Conservation (phyloP, 202 grass and related monocot species). For the Elaeis oleifera region DNA sequence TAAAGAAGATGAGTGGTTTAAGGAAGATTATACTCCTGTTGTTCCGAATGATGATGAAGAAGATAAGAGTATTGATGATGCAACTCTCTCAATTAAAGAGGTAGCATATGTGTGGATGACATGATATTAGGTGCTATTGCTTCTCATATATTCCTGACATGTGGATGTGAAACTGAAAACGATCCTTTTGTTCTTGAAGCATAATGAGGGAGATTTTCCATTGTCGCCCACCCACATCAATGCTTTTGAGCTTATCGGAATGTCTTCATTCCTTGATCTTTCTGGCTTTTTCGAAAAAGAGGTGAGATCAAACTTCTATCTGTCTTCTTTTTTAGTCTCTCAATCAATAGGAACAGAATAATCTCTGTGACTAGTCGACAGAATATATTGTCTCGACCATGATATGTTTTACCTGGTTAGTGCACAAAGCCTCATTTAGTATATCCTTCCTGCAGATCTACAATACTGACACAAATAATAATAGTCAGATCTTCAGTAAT, state of each 20-base stretch:
- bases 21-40: slow-evolving; percentile 54
- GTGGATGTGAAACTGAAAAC: background rate
- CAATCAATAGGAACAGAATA: background rate
- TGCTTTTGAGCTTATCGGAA: slow-evolving; percentile 92
- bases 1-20: slow-evolving; percentile 77
- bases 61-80: slow-evolving; percentile 32
- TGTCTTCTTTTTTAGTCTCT: slow-evolving; percentile 4
- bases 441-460: too few species aligned
- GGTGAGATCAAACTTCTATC: slow-evolving; percentile 25
- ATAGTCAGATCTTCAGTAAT: too few species aligned
- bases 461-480: too few species aligned
- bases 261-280: slow-evolving; percentile 91
- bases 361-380: too few species aligned
- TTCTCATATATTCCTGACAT: too few species aligned
- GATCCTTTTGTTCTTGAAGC: slow-evolving; percentile 28
- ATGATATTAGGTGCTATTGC: too few species aligned
- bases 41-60: slow-evolving; percentile 56
- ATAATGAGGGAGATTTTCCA: slow-evolving; percentile 30
- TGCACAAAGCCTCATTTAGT: too few species aligned
- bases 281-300: slow-evolving; percentile 95
- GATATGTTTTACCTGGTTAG: too few species aligned
- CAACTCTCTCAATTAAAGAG: slow-evolving; percentile 35
- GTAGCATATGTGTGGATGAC: slow-evolving; percentile 19
- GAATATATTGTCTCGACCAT: too few species aligned
- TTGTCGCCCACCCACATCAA: slow-evolving; percentile 68